Evolutionary conservation across 352 stramenopile species (phyloP), one percentile per base, ranked within the genome.

Genomic region (Phytophthora nicotianae): DNA sequence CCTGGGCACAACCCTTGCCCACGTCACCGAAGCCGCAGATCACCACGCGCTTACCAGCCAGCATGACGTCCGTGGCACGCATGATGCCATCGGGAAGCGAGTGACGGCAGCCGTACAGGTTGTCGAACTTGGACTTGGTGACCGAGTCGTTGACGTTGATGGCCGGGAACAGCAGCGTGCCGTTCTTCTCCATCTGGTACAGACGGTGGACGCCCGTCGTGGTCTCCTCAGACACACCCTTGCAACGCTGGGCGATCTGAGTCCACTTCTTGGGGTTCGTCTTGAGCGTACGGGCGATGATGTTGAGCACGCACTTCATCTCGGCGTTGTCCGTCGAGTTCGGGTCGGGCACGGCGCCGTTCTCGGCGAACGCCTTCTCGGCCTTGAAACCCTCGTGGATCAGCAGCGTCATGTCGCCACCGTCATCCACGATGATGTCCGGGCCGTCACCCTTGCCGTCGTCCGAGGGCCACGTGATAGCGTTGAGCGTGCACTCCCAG

Each of bases 81-180:
- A 98, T 99, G 80, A 99, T 97, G 70, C 96, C 97, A 86, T 99
- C 97, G 7, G 97, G 96, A 9, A 99, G 90, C 37, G 97, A 99
- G 88, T 99, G 97, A 74, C 98, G 98, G 92, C 97, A 99, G 76
- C 97, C 97, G 76, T 99, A 99, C 27, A 99, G 81, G 89, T 99
- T 99, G 86, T 99, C 97, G 70, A 99, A 99, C 81, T 99, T 99
- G 64, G 96, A 99, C 88, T 99, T 99, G 80, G 97, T 99, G 27
- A 99, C 97, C 58, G 91, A 98, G 84, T 99, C 97, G 83, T 99
- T 99, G 49, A 99, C 97, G 78, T 99, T 99, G 79, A 99, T 99
- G 62, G 95, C 95, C 10, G 97, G 96, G 90, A 99, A 99, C 19
- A 99, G 80, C 27, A 99, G 87, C 58, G 79, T 84, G 73, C 90